A percentile compares a stretch with the other conserved stretches of the same genome.
Conservation (phyloP, 228 moss, liverwort and hornwort species). For the Sphagnum fallax region DNA sequence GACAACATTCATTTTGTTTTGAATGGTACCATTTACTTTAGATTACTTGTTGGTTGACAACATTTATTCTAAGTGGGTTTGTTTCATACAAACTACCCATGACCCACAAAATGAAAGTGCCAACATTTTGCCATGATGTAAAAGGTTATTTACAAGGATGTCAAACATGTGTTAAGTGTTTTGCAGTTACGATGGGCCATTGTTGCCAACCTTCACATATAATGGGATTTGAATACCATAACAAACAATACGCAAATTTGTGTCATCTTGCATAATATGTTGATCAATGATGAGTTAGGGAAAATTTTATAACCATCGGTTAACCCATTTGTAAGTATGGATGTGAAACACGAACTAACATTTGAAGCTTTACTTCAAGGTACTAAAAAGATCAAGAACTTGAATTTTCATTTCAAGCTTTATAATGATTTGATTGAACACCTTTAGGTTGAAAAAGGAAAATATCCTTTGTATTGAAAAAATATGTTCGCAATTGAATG, state of each 20-base stretch:
- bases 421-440: neutral
- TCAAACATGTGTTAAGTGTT: slow-evolving; percentile 29
- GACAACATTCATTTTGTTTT: slow-evolving; percentile 18
- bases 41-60: slow-evolving; percentile 31
- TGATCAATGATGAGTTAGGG: neutral
- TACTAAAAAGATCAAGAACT: neutral
- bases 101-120: slow-evolving; percentile 23
- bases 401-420: neutral
- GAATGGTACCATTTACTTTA: slow-evolving; percentile 20
- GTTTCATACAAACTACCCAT: slow-evolving; percentile 28
- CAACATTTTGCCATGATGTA: slow-evolving; percentile 20
- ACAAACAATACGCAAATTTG: neutral
- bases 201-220: slow-evolving; percentile 27
- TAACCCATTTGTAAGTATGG: neutral
- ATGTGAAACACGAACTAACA: neutral
- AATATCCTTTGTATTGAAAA: neutral
- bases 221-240: slow-evolving; percentile 31
- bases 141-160: slow-evolving; percentile 17
- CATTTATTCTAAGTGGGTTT: slow-evolving; percentile 31
- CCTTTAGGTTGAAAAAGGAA: neutral
- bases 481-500: neutral
- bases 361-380: neutral
- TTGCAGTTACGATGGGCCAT: slow-evolving; percentile 20
- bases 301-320: neutral
- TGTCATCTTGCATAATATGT: slow-evolving; percentile 3